Evolutionary conservation across 306 rosid genomes (phyloP), one percentile per base, ranked within the genome.

Genomic region (Lathyrus aphaca): DNA sequence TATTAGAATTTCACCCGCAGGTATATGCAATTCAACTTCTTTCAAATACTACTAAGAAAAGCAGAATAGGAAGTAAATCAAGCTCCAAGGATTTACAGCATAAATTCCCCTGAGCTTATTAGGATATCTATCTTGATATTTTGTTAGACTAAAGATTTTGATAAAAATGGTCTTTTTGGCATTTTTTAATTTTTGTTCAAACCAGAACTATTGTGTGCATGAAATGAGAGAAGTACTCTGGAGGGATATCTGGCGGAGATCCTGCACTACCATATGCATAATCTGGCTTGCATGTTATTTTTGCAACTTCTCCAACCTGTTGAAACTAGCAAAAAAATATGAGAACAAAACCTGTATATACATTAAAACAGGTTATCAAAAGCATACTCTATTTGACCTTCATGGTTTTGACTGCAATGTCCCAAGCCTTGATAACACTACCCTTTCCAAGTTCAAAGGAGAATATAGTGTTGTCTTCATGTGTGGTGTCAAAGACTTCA

Each of bases 221-320:
- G 18, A 15, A 82, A 70, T 7, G 65, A 64, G 64, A 44, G 42
- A 27, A 59, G 62, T 93, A 91, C 97, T 84, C 84, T 55, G 96
- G 92, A 43, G 99, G 99, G 51, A 94, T 94, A 80, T 94, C 97
- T 3, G 99, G 99, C 0, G 95, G 99, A 75, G 97, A 91, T 75
- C 99, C 97, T 0, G 95, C 91, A 76, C 85, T 84, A 16, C 97
- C 99, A 69, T 94, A 94, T 39, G 97, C 99, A 62, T 94, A 91
- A 25, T 90, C 97, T 23, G 99, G 95, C 83, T 83, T 87, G 90
- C 99, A 91, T 50, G 86, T 87, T 82, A 94, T 84, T 83, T 83
- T 88, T 54, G 95, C 97, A 71, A 94, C 74, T 89, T 94, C 79
- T 74, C 79, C 79, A 18, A 74, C 79, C 79, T 74, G 66, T 62